Conservation (phyloP, 148 eudicot species). For the Rhododendron ferrugineum region DNA sequence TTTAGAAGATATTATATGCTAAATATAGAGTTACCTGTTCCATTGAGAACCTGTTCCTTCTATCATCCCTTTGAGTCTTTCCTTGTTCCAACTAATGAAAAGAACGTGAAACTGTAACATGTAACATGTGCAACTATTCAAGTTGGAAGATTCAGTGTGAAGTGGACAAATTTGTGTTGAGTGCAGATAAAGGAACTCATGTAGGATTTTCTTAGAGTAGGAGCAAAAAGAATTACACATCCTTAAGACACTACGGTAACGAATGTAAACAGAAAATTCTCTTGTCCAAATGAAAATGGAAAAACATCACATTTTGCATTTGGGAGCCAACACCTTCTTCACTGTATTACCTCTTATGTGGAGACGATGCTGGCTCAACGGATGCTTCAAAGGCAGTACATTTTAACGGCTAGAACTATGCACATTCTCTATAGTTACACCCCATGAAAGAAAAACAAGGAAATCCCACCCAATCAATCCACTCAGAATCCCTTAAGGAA, state of each 20-base stretch:
- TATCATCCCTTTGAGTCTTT: not conserved
- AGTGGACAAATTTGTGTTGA: not conserved
- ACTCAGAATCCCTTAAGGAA: not conserved
- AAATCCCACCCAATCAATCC: not conserved
- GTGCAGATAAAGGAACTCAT: not conserved
- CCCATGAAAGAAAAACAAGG: not conserved
- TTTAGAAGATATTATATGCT: not conserved
- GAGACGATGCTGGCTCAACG: slow-evolving; percentile 1
- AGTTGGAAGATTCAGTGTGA: not conserved
- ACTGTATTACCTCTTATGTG: not conserved
- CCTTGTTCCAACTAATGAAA: not conserved
- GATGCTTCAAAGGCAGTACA: slow-evolving; percentile 3
- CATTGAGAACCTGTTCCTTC: not conserved
- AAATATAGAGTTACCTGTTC: not conserved
- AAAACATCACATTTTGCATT: not conserved
- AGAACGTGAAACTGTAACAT: not conserved
- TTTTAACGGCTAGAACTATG: slow-evolving; percentile 2
- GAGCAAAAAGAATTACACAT: slow-evolving; percentile 2
- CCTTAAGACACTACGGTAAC: not conserved
- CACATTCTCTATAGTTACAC: slow-evolving; percentile 9
- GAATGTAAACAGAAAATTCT: not conserved
- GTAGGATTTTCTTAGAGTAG: not conserved
- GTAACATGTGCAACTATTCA: not conserved
- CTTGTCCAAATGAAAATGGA: not conserved
- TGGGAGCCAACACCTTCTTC: slow-evolving; percentile 3